A percentile compares a stretch with the other conserved stretches of the same genome.
These are phyloP conservation scores for Begonia peltatifolia DNA, from an alignment of 306 rosid species.

Conservation along the genomic window DNA sequence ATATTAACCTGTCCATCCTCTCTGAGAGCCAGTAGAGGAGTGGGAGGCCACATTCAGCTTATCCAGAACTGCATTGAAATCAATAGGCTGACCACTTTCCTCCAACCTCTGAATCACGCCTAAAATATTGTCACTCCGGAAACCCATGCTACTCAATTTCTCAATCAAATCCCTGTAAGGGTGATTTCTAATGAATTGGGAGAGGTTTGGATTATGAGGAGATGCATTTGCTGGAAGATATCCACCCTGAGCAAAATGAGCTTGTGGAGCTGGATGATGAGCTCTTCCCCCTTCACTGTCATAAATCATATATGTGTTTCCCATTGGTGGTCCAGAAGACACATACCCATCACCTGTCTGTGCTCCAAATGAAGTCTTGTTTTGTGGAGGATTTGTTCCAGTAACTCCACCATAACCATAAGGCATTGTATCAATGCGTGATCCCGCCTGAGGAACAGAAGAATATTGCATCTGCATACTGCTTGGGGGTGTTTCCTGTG, in stretches of 20 bases:
- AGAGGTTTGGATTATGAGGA: constrained; percentile 42
- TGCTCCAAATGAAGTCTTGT: constrained; percentile 40
- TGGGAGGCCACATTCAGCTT: constrained; percentile 46
- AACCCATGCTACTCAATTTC: constrained; percentile 78
- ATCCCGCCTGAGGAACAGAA: constrained; percentile 47
- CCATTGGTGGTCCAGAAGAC: constrained; percentile 40
- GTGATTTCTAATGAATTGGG: constrained; percentile 54
- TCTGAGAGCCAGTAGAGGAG: constrained; percentile 52
- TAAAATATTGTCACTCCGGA: constrained; percentile 60
- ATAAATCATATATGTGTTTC: constrained; percentile 67
- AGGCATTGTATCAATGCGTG: constrained; percentile 46
- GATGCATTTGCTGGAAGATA: constrained; percentile 61
- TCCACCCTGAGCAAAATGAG: constrained; percentile 59
- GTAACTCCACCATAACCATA: constrained; percentile 64
- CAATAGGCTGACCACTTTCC: constrained; percentile 74
- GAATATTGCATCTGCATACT: constrained; percentile 69
- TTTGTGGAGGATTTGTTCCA: constrained; percentile 66
- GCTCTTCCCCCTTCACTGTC: constrained; percentile 62
- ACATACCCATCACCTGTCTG: constrained; percentile 54
- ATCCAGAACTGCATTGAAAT: constrained; percentile 84
- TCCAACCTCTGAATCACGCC: constrained; percentile 93
- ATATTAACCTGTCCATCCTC: constrained; percentile 66
- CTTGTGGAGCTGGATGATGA: constrained; percentile 44
- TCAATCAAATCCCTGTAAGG: constrained; percentile 71
- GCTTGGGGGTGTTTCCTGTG: constrained; percentile 5